phyloP scores from a whole-genome alignment of 768 basidiomycete genomes.

The Coprinopsis sp. region DNA sequence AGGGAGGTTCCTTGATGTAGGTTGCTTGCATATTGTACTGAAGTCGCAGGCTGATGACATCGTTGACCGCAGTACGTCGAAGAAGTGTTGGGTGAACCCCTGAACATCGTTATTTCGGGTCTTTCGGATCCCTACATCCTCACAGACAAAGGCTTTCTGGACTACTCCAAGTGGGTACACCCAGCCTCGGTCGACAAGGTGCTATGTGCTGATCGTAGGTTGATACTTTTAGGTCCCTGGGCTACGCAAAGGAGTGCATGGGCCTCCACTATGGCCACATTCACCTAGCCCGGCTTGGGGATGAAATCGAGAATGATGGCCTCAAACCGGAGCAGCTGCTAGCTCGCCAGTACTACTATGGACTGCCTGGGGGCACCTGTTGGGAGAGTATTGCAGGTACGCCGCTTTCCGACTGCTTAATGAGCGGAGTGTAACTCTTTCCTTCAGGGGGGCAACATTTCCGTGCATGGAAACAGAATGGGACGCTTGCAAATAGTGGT shows the following conservation, averaged over 20 bases:
- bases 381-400: slow-evolving; percentile 78
- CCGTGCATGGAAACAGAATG: slow-evolving; percentile 87
- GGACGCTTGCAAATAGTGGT: slow-evolving; percentile 60
- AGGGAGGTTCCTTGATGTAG: slow-evolving; percentile 72
- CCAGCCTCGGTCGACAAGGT: background rate
- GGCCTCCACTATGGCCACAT: slow-evolving; percentile 72
- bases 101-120: slow-evolving; percentile 80
- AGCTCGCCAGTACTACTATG: slow-evolving; percentile 71
- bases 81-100: slow-evolving; percentile 65
- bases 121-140: slow-evolving; percentile 77
- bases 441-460: slow-evolving; percentile 78
- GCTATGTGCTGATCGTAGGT: background rate
- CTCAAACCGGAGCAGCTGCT: slow-evolving; percentile 65
- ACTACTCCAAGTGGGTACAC: slow-evolving; percentile 57
- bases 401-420: slow-evolving; percentile 2
- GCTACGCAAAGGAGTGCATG: slow-evolving; percentile 78
- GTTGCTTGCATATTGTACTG: slow-evolving; percentile 16
- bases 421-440: background rate
- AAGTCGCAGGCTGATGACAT: slow-evolving; percentile 2
- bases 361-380: slow-evolving; percentile 80
- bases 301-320: slow-evolving; percentile 75
- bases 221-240: slow-evolving; percentile 54
- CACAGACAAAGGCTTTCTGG: slow-evolving; percentile 64
- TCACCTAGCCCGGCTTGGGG: slow-evolving; percentile 80
- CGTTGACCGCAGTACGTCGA: slow-evolving; percentile 52